Base-by-base conservation (phyloP, 768 basidiomycete genomes). In the Vararia minispora region DNA sequence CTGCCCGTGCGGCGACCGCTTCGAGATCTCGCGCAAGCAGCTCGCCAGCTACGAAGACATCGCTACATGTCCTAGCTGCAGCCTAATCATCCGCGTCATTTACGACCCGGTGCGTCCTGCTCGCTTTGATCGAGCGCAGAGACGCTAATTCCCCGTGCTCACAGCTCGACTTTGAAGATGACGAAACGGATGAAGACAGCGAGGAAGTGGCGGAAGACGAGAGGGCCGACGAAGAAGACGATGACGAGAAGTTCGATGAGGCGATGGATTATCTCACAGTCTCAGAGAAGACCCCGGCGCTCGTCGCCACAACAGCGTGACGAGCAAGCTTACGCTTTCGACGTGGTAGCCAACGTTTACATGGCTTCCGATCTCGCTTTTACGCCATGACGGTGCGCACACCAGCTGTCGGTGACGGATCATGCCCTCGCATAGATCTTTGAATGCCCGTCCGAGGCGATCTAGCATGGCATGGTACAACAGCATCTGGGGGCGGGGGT, bases 1-100 rank as follows among this genome's bases (percentile, higher is more conserved):
- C 0, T 99, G 91, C 54, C 92, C 94, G 1, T 98, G 94, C 53
- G 94, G 94, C 7, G 94, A 99, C 62, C 79, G 92, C 28, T 99
- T 98, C 63, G 94, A 98, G 60, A 97, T 98, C 48, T 76, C 83
- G 22, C 74, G 82, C 49, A 63, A 65, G 45, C 90, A 97, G 60
- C 75, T 97, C 6, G 72, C 76, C 31, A 67, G 90, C 48, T 95
- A 76, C 39, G 95, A 97, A 52, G 95, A 98, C 56, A 76, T 92
- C 32, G 94, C 92, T 17, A 91, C 75, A 35, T 98, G 95, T 64
- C 95, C 95, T 0, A 92, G 88, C 57, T 99, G 95, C 51, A 92
- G 88, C 47, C 66, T 98, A 17, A 71, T 97, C 23, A 88, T 98
- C 35, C 66, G 94, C 39, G 84, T 98, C 29, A 73, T 98, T 30